Conservation (phyloP, 2,329 filamentous ascomycete species). For the Emericellopsis cladophorae region DNA sequence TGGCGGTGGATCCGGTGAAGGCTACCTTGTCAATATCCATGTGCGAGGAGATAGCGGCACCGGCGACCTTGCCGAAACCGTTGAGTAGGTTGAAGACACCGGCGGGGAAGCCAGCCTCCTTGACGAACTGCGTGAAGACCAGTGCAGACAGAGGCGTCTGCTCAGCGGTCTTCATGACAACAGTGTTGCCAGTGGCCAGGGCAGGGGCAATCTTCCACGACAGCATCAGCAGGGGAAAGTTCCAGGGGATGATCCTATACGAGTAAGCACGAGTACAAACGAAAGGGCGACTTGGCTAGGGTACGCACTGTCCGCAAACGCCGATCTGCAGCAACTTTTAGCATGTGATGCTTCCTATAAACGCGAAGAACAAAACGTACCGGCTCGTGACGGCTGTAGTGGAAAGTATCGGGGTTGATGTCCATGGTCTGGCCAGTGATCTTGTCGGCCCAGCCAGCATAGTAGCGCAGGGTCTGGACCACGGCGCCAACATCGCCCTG, state of each 20-base stretch:
- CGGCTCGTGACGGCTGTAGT: slow-evolving; percentile 70
- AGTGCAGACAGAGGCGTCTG: slow-evolving; percentile 59
- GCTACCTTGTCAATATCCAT: slow-evolving; percentile 70
- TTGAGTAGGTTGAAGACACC: slow-evolving; percentile 63
- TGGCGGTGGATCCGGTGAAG: slow-evolving; percentile 61
- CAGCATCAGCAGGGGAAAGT: slow-evolving; percentile 66
- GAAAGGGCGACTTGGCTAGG: too few species aligned
- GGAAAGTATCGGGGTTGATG: slow-evolving; percentile 64
- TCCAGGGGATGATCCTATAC: slow-evolving; percentile 65
- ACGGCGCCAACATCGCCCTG: slow-evolving; percentile 61
- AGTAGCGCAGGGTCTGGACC: slow-evolving; percentile 59
- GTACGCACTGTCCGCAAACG: slow-evolving; percentile 55
- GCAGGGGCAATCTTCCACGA: slow-evolving; percentile 67
- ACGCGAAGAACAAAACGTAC: slow-evolving; percentile 18
- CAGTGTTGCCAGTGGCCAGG: slow-evolving; percentile 54
- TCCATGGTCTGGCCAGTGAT: slow-evolving; percentile 79
- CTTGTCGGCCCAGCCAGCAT: slow-evolving; percentile 84
- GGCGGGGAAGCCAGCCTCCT: slow-evolving; percentile 62
- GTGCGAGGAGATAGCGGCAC: slow-evolving; percentile 58
- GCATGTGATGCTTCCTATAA: slow-evolving; percentile 6
- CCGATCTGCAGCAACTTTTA: slow-evolving; percentile 43
- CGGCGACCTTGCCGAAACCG: slow-evolving; percentile 62
- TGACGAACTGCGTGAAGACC: slow-evolving; percentile 47
- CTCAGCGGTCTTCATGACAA: slow-evolving; percentile 61
- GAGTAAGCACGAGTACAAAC: too few species aligned